These are phyloP conservation scores for Suillus weaverae DNA, from an alignment of 768 basidiomycete genomes.

Conservation along the genomic window DNA sequence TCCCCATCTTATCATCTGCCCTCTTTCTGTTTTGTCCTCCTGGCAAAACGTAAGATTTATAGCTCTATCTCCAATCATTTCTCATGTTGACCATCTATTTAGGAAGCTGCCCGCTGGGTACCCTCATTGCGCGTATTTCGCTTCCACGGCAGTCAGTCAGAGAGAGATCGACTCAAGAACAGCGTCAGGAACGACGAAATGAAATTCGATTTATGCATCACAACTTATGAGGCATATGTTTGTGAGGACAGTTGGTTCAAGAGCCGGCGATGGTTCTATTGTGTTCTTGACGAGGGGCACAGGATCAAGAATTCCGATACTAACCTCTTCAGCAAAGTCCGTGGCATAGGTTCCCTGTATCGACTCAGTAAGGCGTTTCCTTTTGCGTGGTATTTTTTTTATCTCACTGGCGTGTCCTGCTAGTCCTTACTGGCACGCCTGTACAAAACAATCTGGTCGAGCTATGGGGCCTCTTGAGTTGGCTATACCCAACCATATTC, in stretches of 20 bases:
- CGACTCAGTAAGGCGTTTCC: slow-evolving; percentile 45
- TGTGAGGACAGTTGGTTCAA: slow-evolving; percentile 63
- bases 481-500: slow-evolving; percentile 57
- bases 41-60: slow-evolving; percentile 49
- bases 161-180: slow-evolving; percentile 56
- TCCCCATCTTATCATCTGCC: slow-evolving; percentile 73
- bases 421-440: slow-evolving; percentile 73
- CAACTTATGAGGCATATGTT: slow-evolving; percentile 68
- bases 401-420: background rate
- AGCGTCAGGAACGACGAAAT: slow-evolving; percentile 37
- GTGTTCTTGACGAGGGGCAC: slow-evolving; percentile 69
- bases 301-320: slow-evolving; percentile 70
- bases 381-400: background rate
- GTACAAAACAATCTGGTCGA: slow-evolving; percentile 67
- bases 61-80: background rate
- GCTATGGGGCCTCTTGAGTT: slow-evolving; percentile 56
- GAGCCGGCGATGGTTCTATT: slow-evolving; percentile 54
- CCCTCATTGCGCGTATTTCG: slow-evolving; percentile 54
- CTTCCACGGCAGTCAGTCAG: slow-evolving; percentile 57
- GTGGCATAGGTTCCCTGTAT: slow-evolving; percentile 55
- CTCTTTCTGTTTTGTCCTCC: slow-evolving; percentile 62
- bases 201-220: slow-evolving; percentile 52
- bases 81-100: background rate
- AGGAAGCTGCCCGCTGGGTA: slow-evolving; percentile 57
- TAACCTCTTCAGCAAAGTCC: slow-evolving; percentile 50